Conservation (phyloP, 2,329 filamentous ascomycete genomes). For the Zymoseptoria crescenta region DNA sequence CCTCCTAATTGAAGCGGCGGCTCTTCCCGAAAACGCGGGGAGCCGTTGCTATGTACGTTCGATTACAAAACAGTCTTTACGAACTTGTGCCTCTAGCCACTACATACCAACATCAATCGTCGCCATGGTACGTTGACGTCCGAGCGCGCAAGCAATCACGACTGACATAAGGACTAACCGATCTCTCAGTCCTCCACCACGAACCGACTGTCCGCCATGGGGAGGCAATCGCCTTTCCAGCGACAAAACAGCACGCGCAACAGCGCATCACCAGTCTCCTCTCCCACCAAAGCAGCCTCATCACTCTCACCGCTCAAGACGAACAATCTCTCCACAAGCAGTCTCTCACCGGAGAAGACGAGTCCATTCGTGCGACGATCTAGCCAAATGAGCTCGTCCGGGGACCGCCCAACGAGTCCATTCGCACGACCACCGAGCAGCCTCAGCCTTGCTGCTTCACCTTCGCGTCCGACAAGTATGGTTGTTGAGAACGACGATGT, state of each 20-base stretch:
- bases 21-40: too few species aligned
- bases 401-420: slow-evolving; percentile 27
- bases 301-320: slow-evolving; percentile 20
- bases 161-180: background rate
- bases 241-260: slow-evolving; percentile 19
- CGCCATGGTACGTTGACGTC: background rate
- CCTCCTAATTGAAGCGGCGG: too few species aligned
- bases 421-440: slow-evolving; percentile 29
- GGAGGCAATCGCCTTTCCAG: slow-evolving; percentile 29
- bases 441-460: slow-evolving; percentile 20
- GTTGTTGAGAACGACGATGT: slow-evolving; percentile 10
- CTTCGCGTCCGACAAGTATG: slow-evolving; percentile 15
- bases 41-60: background rate
- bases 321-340: slow-evolving; percentile 16
- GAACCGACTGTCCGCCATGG: slow-evolving; percentile 3
- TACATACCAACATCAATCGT: background rate
- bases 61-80: background rate
- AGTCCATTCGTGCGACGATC: slow-evolving; percentile 30
- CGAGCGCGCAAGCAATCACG: background rate
- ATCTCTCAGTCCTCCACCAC: background rate
- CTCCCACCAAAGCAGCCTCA: slow-evolving; percentile 31
- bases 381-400: slow-evolving; percentile 25
- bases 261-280: slow-evolving; percentile 28
- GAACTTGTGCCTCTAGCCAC: background rate
- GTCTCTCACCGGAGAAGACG: slow-evolving; percentile 27